Base-by-base conservation (phyloP, 768 basidiomycete species). In the Suillus placidus region DNA sequence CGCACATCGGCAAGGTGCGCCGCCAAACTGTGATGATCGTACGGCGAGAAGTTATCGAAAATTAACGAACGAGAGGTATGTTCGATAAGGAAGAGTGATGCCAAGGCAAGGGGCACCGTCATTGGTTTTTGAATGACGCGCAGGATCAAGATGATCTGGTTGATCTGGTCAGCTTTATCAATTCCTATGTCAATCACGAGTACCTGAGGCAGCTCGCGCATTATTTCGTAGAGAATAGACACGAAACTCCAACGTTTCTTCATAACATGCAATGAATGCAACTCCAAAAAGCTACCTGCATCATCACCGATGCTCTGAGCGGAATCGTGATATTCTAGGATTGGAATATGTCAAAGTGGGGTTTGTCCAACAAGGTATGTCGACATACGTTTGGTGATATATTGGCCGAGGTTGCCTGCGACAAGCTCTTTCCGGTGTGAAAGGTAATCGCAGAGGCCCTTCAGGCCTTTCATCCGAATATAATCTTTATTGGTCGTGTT, bases 391-490 rank as follows among this genome's bases (percentile, higher is more conserved):
- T 77, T 68, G 23, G 84, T 79, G 55, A 91, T 74, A 70, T 85
- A 86, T 38, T 80, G 79, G 70, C 80, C 79, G 64, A 93, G 79
- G 40, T 85, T 85, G 9, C 87, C 85, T 1, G 91, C 89, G 7
- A 92, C 87, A 42, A 93, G 79, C 74, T 94, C 92, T 69, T 93
- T 87, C 23, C 90, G 84, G 70, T 93, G 89, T 23, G 71, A 66
- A 20, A 79, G 26, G 26, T 26, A 26, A 26, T 26, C 26, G 26
- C 26, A 26, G 26, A 26, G 26, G 26, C 2, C 26, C 26, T 26
- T 26, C 71, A 91, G 76, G 26, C 92, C 91, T 71, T 88, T 82
- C 74, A 87, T 84, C 32, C 81, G 81, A 52, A 92, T 75, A 64
- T 85, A 93, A 65, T 91, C 84, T 0, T 79, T 64, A 72, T 91